phyloP scores from a whole-genome alignment of 352 stramenopile species.

The Pythium chondricola region DNA sequence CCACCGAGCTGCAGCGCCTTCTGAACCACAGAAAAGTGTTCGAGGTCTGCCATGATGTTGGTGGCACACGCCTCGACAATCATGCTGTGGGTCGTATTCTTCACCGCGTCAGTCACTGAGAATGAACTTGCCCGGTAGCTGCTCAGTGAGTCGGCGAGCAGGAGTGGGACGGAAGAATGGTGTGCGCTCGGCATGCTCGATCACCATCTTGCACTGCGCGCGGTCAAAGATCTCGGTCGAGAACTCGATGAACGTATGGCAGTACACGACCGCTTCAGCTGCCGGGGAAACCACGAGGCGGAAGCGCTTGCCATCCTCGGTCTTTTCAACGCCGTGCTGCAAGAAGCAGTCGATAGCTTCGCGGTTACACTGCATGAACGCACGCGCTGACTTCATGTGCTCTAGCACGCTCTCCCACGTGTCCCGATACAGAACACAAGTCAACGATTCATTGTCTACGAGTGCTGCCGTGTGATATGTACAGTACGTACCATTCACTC shows the following conservation, averaged over 20 bases:
- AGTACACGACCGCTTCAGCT: constrained; percentile 5
- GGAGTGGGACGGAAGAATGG: constrained; percentile 5
- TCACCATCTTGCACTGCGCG: constrained; percentile 4
- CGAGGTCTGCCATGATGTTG: constrained; percentile 6
- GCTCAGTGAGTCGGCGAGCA: background rate
- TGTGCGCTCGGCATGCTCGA: constrained; percentile 8
- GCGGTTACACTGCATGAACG: constrained; percentile 4
- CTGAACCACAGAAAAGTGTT: constrained; percentile 11
- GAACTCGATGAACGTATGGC: constrained; percentile 3
- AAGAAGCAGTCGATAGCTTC: constrained; percentile 1
- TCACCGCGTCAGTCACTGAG: background rate
- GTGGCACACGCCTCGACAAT: constrained; percentile 3
- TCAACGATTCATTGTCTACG: too few species aligned
- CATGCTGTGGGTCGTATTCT: constrained; percentile 12
- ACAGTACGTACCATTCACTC: constrained; percentile 2
- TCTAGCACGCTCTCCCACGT: background rate
- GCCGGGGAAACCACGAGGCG: background rate
- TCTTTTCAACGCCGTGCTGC: constrained; percentile 1
- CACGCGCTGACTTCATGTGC: background rate
- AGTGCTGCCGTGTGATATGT: too few species aligned
- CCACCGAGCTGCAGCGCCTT: too few species aligned
- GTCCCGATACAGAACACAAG: constrained; percentile 1
- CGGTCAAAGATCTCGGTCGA: constrained; percentile 1
- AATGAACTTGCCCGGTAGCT: constrained; percentile 6
- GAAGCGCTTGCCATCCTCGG: constrained; percentile 5